Percentiles rank a stretch among this genome's conserved stretches.
Conservation (phyloP, 768 basidiomycete species). For the Auriculariales sp. region DNA sequence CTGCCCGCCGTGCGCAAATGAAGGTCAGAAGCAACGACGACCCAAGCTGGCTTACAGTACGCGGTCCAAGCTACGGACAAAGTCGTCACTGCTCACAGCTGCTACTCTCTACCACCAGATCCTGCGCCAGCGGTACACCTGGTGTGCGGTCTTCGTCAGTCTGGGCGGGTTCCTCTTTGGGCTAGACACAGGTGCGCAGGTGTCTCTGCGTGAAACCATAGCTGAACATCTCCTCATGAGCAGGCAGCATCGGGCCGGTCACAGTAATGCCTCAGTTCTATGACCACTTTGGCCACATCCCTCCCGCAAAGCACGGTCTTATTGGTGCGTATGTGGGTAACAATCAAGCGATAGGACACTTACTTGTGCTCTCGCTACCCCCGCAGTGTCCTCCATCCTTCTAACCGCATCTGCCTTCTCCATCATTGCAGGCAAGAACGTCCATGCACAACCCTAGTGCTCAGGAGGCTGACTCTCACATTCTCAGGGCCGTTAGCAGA, state of each 20-base stretch:
- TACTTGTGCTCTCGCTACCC: no score
- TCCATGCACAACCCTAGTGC: no score
- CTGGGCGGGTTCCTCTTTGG: conserved; percentile 22
- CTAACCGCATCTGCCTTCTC: conserved; percentile 27
- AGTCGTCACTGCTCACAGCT: no score
- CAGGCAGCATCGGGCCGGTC: conserved; percentile 25
- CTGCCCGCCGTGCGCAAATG: no score
- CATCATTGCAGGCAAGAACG: conserved; percentile 20
- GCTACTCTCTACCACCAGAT: no score
- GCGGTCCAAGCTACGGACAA: no score
- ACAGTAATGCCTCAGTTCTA: conserved; percentile 33
- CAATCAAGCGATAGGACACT: no score
- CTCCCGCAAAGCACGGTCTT: conserved; percentile 25
- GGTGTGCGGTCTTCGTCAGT: conserved; percentile 17
- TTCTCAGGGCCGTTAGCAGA: conserved; percentile 33
- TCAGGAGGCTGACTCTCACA: no score
- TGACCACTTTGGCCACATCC: conserved; percentile 20
- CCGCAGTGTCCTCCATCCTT: conserved; percentile 27
- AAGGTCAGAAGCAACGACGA: no score
- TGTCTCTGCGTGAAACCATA: background rate
- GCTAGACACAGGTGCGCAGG: conserved; percentile 17
- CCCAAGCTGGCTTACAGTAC: no score
- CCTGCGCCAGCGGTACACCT: conserved; percentile 12
- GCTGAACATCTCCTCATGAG: background rate
- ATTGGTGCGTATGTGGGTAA: no score